phyloP scores from a whole-genome alignment of 192 early-diverging fungal genomes.

The Mortierella hygrophila region DNA sequence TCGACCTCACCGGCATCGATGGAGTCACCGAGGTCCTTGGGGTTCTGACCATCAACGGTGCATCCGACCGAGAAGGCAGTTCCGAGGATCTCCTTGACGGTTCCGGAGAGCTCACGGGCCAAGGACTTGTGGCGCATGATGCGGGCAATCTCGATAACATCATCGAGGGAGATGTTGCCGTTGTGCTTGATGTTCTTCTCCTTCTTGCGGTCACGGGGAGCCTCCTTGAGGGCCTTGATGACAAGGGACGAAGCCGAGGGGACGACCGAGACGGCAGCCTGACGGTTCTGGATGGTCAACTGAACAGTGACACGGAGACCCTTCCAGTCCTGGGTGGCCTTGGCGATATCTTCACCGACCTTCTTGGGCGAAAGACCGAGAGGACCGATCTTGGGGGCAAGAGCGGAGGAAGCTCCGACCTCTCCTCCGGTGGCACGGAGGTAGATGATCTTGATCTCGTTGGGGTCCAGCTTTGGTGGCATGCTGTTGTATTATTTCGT shows the following conservation, averaged over 20 bases:
- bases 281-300: constrained; percentile 99
- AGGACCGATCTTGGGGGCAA: constrained; percentile 99
- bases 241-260: constrained; percentile 97
- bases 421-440: constrained; percentile 98
- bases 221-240: constrained; percentile 98
- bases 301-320: constrained; percentile 98
- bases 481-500: constrained; percentile 58
- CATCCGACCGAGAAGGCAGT: constrained; percentile 96
- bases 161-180: constrained; percentile 95
- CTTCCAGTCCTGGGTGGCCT: constrained; percentile 99
- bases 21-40: constrained; percentile 85
- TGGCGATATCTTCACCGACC: constrained; percentile 99
- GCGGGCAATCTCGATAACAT: constrained; percentile 96
- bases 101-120: constrained; percentile 94
- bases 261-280: constrained; percentile 96
- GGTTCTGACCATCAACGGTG: constrained; percentile 97
- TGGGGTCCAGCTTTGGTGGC: constrained; percentile 93
- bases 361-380: constrained; percentile 99
- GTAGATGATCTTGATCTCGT: constrained; percentile 85
- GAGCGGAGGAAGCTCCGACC: constrained; percentile 95
- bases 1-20: constrained; percentile 88
- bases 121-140: constrained; percentile 96
- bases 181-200: constrained; percentile 99
- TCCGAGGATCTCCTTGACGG: constrained; percentile 97
- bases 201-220: constrained; percentile 98